Base-by-base conservation (phyloP, 2,329 filamentous ascomycete genomes). In the Cadophora gregata region DNA sequence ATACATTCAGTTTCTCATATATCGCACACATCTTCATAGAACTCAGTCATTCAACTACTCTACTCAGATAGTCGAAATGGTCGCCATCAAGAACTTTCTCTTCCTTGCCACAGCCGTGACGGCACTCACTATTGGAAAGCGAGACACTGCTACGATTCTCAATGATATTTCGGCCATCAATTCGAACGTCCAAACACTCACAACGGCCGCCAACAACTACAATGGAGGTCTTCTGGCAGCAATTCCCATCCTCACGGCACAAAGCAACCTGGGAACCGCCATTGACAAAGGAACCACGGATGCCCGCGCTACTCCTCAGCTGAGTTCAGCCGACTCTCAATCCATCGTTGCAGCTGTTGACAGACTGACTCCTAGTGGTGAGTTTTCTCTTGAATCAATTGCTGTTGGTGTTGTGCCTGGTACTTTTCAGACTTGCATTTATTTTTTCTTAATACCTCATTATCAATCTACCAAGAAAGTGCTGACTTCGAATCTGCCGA, bases 171-270 rank as follows among this genome's bases (percentile, higher is more conserved):
- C 80, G 47, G 82, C 81, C 8, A 79, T 83, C 71, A 80, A 81
- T 31, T 76, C 76, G 45, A 82, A 83, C 68, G 74, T 77, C 56
- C 81, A 80, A 66, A 81, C 82, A 21, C 83, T 82, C 59, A 83
- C 82, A 73, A 72, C 77, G 14, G 81, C 82, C 33, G 81, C 81
- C 25, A 73, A 76, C 21, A 75, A 76, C 58, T 81, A 81, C 66
- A 69, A 62, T 25, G 66, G 69, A 29, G 69, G 66, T n/a, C 14
- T 71, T 7, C 36, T 69, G 1, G 48, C 36, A 2, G 62, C 66
- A 12, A 33, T 68, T 24, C 55, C 55, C 21, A 58, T 58, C 55
- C 31, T 58, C 16, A 66, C 12, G 9, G 51, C 69, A 1, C 62
- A 67, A 59, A 31, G 16, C 19, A 65, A 29, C 1, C 58, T 72